phyloP scores from a whole-genome alignment of 192 early-diverging fungal species.

The Coemansia asiatica region DNA sequence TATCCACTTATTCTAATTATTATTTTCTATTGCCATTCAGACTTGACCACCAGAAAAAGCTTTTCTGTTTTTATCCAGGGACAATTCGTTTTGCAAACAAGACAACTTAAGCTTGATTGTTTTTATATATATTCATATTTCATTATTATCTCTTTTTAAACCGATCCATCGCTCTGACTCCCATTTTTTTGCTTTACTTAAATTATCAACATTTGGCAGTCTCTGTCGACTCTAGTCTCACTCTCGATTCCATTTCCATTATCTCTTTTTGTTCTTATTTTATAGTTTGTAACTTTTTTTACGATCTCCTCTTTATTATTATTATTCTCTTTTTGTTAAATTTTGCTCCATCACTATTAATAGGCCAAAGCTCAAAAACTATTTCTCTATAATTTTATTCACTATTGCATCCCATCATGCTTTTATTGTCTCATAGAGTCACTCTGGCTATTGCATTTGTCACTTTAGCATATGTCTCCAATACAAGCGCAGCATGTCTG shows the following conservation, averaged over 20 bases:
- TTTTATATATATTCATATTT: slow-evolving; percentile 1
- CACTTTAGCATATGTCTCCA: slow-evolving; percentile 4
- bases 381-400: not conserved
- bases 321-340: not conserved
- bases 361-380: no score
- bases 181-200: no score
- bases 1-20: not conserved
- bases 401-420: slow-evolving; percentile 3
- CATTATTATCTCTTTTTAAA: no score
- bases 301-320: not conserved
- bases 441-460: slow-evolving; percentile 13
- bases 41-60: no score
- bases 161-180: no score
- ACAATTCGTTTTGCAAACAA: no score
- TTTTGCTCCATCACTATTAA: no score
- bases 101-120: no score
- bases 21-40: no score
- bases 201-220: not conserved
- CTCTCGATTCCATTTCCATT: not conserved
- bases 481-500: slow-evolving; percentile 19
- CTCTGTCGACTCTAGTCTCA: not conserved
- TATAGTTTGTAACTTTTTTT: slow-evolving; percentile 5
- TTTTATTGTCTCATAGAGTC: not conserved
- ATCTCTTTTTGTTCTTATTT: slow-evolving; percentile 3
- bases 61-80: no score